Conservation (phyloP, 202 grass and related monocot genomes). For the Tripidium arundinaceum region DNA sequence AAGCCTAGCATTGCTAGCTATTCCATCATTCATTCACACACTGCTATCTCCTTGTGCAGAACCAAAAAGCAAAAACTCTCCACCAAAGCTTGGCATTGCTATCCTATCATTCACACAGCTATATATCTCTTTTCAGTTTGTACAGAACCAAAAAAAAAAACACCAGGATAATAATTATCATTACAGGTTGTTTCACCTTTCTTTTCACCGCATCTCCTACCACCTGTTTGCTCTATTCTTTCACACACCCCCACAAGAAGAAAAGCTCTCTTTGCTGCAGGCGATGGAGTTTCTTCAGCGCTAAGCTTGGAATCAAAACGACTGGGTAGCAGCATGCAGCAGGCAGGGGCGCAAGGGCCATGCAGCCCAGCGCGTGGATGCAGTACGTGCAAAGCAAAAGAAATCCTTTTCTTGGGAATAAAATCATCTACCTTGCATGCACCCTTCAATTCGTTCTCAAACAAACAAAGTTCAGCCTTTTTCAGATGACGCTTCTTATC, state of each 20-base stretch:
- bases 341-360: background rate
- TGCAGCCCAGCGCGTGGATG: background rate
- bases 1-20: slow-evolving; percentile 1
- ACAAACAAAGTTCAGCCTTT: background rate
- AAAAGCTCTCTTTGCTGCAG: slow-evolving; percentile 28
- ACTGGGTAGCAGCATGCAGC: background rate
- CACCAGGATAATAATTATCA: background rate
- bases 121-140: no score
- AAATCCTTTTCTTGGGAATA: slow-evolving; percentile 64
- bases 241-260: slow-evolving; percentile 12
- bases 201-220: slow-evolving; percentile 5
- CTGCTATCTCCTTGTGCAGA: background rate
- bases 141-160: background rate
- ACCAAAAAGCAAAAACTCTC: background rate
- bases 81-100: no score
- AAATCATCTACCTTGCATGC: slow-evolving; percentile 27
- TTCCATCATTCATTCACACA: slow-evolving; percentile 21
- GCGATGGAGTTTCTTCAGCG: slow-evolving; percentile 37
- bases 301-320: slow-evolving; percentile 50
- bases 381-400: slow-evolving; percentile 51
- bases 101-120: no score
- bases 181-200: background rate
- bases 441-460: background rate
- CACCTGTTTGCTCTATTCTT: slow-evolving; percentile 15
- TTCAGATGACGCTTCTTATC: background rate